Evolutionary conservation across 352 stramenopile species (phyloP).

Genomic region (Phytophthora kernoviae): DNA sequence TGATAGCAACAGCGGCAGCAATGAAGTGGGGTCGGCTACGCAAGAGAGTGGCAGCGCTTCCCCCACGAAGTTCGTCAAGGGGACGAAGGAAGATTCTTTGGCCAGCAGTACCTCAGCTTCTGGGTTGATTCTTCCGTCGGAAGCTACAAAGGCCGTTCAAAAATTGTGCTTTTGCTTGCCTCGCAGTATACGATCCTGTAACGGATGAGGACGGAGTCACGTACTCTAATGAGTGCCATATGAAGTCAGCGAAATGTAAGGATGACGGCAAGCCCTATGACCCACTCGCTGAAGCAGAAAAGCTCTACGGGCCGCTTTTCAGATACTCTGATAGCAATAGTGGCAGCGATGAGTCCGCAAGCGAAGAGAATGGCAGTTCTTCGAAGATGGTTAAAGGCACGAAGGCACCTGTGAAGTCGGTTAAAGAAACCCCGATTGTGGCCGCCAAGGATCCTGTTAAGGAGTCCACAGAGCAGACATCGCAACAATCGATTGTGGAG

Average conservation of each 20-base stretch:
- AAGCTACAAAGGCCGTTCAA: background rate
- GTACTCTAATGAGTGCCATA: constrained; percentile 36
- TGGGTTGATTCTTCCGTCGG: background rate
- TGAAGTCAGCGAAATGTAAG: constrained; percentile 29
- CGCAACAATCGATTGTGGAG: background rate
- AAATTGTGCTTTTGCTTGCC: background rate
- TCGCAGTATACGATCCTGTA: constrained; percentile 22
- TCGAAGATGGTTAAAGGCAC: constrained; percentile 5
- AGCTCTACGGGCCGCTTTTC: constrained; percentile 18
- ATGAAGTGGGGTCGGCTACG: background rate
- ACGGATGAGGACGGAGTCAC: constrained; percentile 31
- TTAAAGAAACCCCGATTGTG: too few relatives aligned
- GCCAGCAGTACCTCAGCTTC: too few relatives aligned
- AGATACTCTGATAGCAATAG: background rate
- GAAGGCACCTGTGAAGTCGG: background rate
- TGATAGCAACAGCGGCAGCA: background rate
- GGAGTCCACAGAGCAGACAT: background rate
- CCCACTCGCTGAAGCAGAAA: constrained; percentile 13
- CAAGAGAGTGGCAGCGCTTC: background rate
- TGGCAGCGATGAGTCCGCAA: background rate
- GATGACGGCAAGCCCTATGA: constrained; percentile 4
- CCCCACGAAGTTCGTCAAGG: background rate
- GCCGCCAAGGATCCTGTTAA: background rate
- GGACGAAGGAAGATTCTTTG: background rate
- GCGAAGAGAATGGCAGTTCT: background rate